Evolutionary conservation across 768 basidiomycete genomes (phyloP).

Genomic region (Tricholoma saponaceum): DNA sequence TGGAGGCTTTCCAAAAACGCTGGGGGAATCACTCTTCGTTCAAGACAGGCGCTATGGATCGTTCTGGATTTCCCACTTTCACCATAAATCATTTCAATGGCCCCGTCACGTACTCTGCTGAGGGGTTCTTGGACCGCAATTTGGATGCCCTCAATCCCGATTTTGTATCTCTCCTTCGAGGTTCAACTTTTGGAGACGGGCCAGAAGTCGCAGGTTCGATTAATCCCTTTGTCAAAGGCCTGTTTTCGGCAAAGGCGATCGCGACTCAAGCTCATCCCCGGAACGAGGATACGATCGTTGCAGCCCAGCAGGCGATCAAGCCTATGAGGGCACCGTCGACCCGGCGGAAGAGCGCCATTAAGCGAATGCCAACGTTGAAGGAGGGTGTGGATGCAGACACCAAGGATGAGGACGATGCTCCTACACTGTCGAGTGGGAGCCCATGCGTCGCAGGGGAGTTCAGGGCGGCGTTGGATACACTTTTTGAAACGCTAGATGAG

Average conservation of each 20-base stretch:
- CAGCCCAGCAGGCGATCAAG: slow-evolving; percentile 89
- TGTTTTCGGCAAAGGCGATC: slow-evolving; percentile 87
- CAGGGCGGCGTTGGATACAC: slow-evolving; percentile 74
- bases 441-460: slow-evolving; percentile 90
- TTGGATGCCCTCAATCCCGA: slow-evolving; percentile 89
- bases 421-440: slow-evolving; percentile 29
- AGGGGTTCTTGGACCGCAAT: slow-evolving; percentile 86
- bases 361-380: slow-evolving; percentile 52
- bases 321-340: slow-evolving; percentile 94
- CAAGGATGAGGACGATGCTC: slow-evolving; percentile 47
- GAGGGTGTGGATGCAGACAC: slow-evolving; percentile 46
- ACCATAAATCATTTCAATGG: slow-evolving; percentile 91
- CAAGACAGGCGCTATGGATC: slow-evolving; percentile 73
- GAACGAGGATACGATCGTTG: slow-evolving; percentile 93
- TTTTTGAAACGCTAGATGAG: slow-evolving; percentile 86
- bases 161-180: slow-evolving; percentile 85
- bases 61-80: slow-evolving; percentile 81
- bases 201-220: slow-evolving; percentile 73
- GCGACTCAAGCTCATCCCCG: slow-evolving; percentile 89
- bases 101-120: slow-evolving; percentile 86
- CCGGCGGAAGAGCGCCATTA: slow-evolving; percentile 71
- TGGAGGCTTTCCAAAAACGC: slow-evolving; percentile 89
- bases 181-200: slow-evolving; percentile 43
- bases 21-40: slow-evolving; percentile 94
- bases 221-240: slow-evolving; percentile 87